Conservation (phyloP, 257 asterid species). For the Fraxinus pennsylvanica region DNA sequence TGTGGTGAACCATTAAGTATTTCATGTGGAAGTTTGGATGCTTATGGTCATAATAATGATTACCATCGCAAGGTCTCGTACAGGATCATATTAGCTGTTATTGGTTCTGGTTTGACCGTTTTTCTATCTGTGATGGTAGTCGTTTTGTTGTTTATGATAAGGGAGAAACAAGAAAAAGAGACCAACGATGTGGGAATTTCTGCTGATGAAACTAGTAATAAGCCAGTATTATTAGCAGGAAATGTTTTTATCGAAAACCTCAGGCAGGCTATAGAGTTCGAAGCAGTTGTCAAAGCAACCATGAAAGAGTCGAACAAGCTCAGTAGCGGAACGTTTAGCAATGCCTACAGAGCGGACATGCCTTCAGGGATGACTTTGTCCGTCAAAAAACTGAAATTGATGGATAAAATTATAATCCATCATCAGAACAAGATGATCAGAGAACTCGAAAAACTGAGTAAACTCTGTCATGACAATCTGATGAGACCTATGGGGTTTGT, state of each 20-base stretch:
- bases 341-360: conserved; percentile 88
- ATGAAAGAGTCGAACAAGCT: conserved; percentile 71
- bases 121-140: conserved; percentile 71
- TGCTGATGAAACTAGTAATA: conserved; percentile 39
- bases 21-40: conserved; percentile 57
- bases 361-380: conserved; percentile 88
- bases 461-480: conserved; percentile 74
- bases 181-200: conserved; percentile 43
- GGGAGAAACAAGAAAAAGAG: conserved; percentile 85
- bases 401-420: conserved; percentile 71
- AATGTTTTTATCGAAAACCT: conserved; percentile 78
- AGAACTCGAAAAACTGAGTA: conserved; percentile 86
- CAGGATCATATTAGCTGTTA: conserved; percentile 68
- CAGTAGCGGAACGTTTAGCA: conserved; percentile 76
- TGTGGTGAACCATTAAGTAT: conserved; percentile 81
- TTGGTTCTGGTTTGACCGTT: conserved; percentile 90
- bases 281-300: conserved; percentile 73
- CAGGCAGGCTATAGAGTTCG: conserved; percentile 82
- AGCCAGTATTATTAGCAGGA: conserved; percentile 77
- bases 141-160: conserved; percentile 80
- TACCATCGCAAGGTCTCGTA: conserved; percentile 85
- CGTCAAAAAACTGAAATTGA: conserved; percentile 67
- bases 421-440: conserved; percentile 83
- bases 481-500: conserved; percentile 82
- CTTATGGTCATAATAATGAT: conserved; percentile 29